Base-by-base conservation (phyloP, 2,329 filamentous ascomycete species). In the Cadophora sp. region DNA sequence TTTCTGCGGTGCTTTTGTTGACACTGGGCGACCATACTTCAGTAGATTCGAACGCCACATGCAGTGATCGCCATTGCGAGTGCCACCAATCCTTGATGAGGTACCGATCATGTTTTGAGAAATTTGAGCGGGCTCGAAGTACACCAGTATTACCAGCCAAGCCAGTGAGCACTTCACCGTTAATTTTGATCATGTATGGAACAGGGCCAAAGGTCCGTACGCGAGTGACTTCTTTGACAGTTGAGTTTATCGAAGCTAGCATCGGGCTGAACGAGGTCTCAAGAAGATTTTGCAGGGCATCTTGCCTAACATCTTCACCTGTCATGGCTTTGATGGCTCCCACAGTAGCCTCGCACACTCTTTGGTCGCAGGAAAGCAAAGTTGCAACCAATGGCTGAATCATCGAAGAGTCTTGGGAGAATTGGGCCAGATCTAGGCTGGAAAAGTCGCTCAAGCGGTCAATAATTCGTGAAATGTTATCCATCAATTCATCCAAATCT, bases 261-360 rank as follows among this genome's bases (percentile, higher is more conserved):
- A 83, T 81, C 3, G 79, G 78, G 14, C 77, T 76, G 55, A 86
- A 83, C 31, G 83, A 79, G n/a, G 80, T 74, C 53, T 81, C 77
- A 3, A 87, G 76, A 70, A 87, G 77, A 70, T 78, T 81, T 11
- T 77, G 77, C n/a, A 87, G 77, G 6, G 85, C 85, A 16, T 85
- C 84, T 46, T 80, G 79, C 61, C 86, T 84, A 24, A 81, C 82
- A 40, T 82, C 77, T 78, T 97, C 89, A 9, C 87, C 87, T 43
- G 92, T 96, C 74, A 95, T 87, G 43, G 89, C 89, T 79, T 97
- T 97, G 72, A 98, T 86, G 31, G 98, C 82, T 72, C 94, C 91
- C 7, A 94, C 87, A 0, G 92, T 90, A 19, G 92, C 91, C 77
- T 94, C 91, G 69, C 93, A 93, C 40, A 96, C 90, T 67, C 89